Conservation (phyloP, 2,329 filamentous ascomycete species). For the Penicillium brasilianum region DNA sequence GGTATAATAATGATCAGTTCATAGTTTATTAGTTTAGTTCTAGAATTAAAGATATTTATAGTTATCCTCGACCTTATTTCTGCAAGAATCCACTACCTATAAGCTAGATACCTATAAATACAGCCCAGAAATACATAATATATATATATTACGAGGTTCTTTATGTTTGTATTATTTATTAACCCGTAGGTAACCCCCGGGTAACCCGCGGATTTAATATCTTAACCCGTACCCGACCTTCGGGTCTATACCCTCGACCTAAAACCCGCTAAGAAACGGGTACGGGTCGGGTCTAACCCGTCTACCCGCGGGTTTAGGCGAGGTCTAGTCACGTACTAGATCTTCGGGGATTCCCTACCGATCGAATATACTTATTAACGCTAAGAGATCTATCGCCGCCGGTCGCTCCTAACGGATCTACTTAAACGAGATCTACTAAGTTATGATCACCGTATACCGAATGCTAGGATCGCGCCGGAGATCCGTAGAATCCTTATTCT, state of each 20-base stretch:
- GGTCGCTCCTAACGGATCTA: slow-evolving; percentile 12
- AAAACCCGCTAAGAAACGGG: background rate
- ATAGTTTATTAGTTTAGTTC: background rate
- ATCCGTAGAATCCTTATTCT: slow-evolving; percentile 34
- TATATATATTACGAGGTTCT: background rate
- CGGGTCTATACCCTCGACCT: background rate
- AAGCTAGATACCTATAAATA: slow-evolving; percentile 4
- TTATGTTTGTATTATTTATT: background rate
- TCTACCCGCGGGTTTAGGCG: slow-evolving; percentile 5
- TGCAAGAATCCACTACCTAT: background rate
- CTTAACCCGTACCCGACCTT: slow-evolving; percentile 4
- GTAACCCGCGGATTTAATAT: background rate
- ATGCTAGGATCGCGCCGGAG: no score
- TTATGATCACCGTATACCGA: slow-evolving; percentile 43
- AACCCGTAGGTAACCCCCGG: slow-evolving; percentile 1
- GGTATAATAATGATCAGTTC: background rate
- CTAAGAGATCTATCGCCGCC: slow-evolving; percentile 20
- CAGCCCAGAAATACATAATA: background rate
- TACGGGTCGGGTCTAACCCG: background rate
- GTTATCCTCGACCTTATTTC: background rate
- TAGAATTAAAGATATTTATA: background rate
- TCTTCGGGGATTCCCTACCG: slow-evolving; percentile 24
- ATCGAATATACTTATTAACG: slow-evolving; percentile 29
- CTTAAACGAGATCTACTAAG: slow-evolving; percentile 46
- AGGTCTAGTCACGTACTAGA: slow-evolving; percentile 9